Evolutionary conservation across 805 yeast genomes (phyloP), one percentile per base, ranked within the genome.

Genomic region (Sugiyamaella smithiae): DNA sequence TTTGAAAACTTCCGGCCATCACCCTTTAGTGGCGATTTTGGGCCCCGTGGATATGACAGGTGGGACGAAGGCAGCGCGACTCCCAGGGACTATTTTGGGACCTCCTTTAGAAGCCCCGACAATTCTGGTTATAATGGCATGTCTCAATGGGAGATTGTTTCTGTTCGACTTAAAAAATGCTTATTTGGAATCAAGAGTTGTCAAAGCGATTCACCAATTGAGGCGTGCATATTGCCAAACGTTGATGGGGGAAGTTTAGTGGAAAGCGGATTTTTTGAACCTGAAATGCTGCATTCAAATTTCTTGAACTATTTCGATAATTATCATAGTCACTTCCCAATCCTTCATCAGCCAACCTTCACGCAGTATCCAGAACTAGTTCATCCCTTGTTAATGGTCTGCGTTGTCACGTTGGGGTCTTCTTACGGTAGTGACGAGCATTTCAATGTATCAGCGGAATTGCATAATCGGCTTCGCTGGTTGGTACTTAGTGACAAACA

Each of bases 241-340:
- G 45, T 48, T 6, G 51, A 51, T 41, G 48, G 48, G 41, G 33
- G 32, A 9, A 41, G 49, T 14, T 12, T 55, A 17, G 17, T 49
- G 19, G 46, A 49, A 9, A 44, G 52, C 12, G 45, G 52, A 45
- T 51, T 57, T 35, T 57, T 58, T 38, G 51, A 52, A 29, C 57
- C 64, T 8, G 55, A 26, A 3, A 43, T 51, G n/a, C 40, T 60
- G 48, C 43, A 45, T 28, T 32, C 48, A 32, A 46, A 56, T 38
- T 60, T 54, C 46, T 25, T 48, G 22, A 40, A 40, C 24, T 60
- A 60, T 46, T 59, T 60, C 42, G 58, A 56, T n/a, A 53, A 51
- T 36, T 60, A 58, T 46, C 64, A 60, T 41, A 61, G 60, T 43
- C 64, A 60, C 40, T 60, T 60, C 50, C 65, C 65, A 19, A 57